A percentile compares a stretch with the other conserved stretches of the same genome.
These are phyloP conservation scores for Vigna radiata DNA, from an alignment of 306 rosid genomes.

Conservation along the genomic window DNA sequence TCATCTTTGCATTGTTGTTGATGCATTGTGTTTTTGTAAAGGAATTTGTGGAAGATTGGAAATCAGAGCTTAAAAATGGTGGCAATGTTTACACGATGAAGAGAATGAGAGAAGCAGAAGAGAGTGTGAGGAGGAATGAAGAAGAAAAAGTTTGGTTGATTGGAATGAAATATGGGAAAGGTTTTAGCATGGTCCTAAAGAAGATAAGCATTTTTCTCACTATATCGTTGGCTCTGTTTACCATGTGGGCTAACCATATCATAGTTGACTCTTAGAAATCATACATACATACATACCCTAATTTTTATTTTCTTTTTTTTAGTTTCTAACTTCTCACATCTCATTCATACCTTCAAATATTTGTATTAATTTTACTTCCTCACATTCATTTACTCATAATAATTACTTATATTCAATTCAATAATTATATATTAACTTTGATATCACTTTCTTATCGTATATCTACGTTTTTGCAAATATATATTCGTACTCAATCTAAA, in stretches of 20 bases:
- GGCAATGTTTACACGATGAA: conserved; percentile 14
- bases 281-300: background rate
- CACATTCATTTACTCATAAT: too few species aligned
- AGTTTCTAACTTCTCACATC: conserved; percentile 47
- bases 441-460: too few species aligned
- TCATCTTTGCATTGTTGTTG: conserved; percentile 54
- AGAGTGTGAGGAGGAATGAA: conserved; percentile 37
- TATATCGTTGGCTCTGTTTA: conserved; percentile 79
- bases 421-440: too few species aligned
- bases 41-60: conserved; percentile 49
- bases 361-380: conserved; percentile 45
- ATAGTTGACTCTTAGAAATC: conserved; percentile 51
- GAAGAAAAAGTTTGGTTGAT: conserved; percentile 48
- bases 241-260: conserved; percentile 79
- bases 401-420: too few species aligned
- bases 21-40: conserved; percentile 50
- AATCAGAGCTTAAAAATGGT: background rate
- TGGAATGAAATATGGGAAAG: conserved; percentile 56
- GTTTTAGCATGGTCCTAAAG: conserved; percentile 63
- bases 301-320: conserved; percentile 36
- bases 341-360: conserved; percentile 35
- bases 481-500: too few species aligned
- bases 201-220: conserved; percentile 75
- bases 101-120: conserved; percentile 36
- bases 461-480: too few species aligned